A percentile compares a stretch with the other conserved stretches of the same genome.
phyloP scores from a whole-genome alignment of 2,329 filamentous ascomycete species.

The Paecilomyces variotii region DNA sequence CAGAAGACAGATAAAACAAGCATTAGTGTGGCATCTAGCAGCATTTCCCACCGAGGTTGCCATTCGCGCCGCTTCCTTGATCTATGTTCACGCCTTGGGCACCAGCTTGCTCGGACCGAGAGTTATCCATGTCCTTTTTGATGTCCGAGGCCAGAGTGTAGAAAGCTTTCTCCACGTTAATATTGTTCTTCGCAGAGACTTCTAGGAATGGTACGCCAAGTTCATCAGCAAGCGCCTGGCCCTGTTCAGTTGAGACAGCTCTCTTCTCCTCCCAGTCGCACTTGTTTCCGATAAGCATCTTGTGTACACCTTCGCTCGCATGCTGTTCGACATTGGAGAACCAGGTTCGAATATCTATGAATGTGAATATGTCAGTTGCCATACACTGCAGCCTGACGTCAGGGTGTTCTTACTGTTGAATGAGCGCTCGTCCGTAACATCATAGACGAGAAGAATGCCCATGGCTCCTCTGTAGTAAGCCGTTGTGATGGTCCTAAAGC shows the following conservation, averaged over 20 bases:
- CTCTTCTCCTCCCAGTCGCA: constrained; percentile 99
- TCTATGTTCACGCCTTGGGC: constrained; percentile 60
- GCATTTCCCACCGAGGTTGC: constrained; percentile 60
- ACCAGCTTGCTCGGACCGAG: constrained; percentile 62
- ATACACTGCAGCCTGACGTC: constrained; percentile 1
- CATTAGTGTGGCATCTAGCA: constrained; percentile 47
- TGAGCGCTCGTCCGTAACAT: constrained; percentile 92
- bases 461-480: constrained; percentile 98
- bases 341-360: constrained; percentile 92
- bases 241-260: constrained; percentile 83
- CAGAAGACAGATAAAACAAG: constrained; percentile 9
- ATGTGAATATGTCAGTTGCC: constrained; percentile 6
- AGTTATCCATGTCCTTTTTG: constrained; percentile 96
- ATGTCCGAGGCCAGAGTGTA: constrained; percentile 92
- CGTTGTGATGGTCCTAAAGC: constrained; percentile 97
- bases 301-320: constrained; percentile 97
- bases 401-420: constrained; percentile 71
- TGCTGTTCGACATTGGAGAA: constrained; percentile 99
- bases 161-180: constrained; percentile 99
- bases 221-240: constrained; percentile 88
- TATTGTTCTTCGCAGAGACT: constrained; percentile 97
- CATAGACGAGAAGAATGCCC: constrained; percentile 96
- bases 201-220: constrained; percentile 97
- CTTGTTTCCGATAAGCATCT: constrained; percentile 99
- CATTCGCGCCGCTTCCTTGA: constrained; percentile 44